Evolutionary conservation across 257 asterid species (phyloP), one percentile per base, ranked within the genome.

Genomic region (Nicotiana undulata): DNA sequence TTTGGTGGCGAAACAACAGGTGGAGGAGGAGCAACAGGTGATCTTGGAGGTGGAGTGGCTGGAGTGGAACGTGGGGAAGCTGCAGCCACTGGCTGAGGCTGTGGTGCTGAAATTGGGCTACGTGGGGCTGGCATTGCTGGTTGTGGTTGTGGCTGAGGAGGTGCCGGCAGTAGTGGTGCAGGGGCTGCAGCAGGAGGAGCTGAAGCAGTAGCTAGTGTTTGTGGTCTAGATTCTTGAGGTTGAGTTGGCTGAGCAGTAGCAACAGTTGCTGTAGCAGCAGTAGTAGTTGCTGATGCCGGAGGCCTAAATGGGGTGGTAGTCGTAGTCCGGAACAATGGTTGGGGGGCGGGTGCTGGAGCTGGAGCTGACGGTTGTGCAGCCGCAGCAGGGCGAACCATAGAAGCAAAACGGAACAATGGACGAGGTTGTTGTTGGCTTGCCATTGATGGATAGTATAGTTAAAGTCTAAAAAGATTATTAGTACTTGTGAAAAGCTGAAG

Each of bases 401-500:
- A 68, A 72, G 72, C 83, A 1, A 81, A 70, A 13, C 83, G 79
- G 63, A 70, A 81, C 80, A 56, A 68, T 72, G 83, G 83, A 40
- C 80, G 83, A 24, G 79, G 63, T 32, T 3, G 83, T 29, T 81
- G 83, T 75, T 81, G 83, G 83, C 79, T 68, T 72, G 79, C 79
- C 83, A 81, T 81, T 53, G 34, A 34, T 18, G 31, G 17, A 29
- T 16, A 11, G 34, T 28, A 20, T 58, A n/a, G 2, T 77, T 9
- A 32, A 10, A 55, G 3, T 29, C 22, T 37, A 4, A 59, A 15
- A 65, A 55, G 53, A 56, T 40, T 55, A 26, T 26, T 34, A 17
- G 40, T 13, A 72, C 60, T 24, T 22, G 59, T 70, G 78, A 24
- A 72, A 72, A 72, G 16, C 40, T 24, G 26, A 24, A 46, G 16